These are phyloP conservation scores for Notholithocarpus densiflorus DNA, from an alignment of 306 rosid species.

Conservation along the genomic window DNA sequence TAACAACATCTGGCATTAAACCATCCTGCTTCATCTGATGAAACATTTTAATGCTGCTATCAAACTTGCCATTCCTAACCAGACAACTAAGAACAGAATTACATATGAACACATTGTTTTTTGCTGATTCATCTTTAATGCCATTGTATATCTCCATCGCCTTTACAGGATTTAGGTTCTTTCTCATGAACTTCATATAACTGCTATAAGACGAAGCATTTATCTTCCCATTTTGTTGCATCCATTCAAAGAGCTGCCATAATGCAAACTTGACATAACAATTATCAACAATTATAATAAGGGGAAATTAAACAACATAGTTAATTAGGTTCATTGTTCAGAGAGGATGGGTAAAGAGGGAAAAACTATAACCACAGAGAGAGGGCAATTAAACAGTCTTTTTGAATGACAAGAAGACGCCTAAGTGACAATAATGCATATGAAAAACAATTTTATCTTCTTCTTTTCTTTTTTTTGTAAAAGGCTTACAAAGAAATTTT, in stretches of 20 bases:
- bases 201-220: slow-evolving; percentile 63
- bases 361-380: background rate
- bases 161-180: slow-evolving; percentile 55
- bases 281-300: background rate
- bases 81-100: slow-evolving; percentile 74
- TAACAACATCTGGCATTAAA: slow-evolving; percentile 67
- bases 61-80: slow-evolving; percentile 61
- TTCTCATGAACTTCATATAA: slow-evolving; percentile 69
- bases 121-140: slow-evolving; percentile 57
- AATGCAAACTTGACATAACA: background rate
- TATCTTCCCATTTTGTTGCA: slow-evolving; percentile 70
- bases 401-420: background rate
- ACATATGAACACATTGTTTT: slow-evolving; percentile 59
- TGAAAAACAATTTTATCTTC: background rate
- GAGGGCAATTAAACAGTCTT: background rate
- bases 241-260: slow-evolving; percentile 88
- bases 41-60: slow-evolving; percentile 57
- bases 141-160: slow-evolving; percentile 56
- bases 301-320: background rate
- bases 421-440: background rate
- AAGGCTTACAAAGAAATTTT: background rate
- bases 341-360: background rate
- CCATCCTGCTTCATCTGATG: slow-evolving; percentile 76
- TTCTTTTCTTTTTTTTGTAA: too few species aligned
- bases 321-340: background rate